Conservation (phyloP, 345 rosid genomes). For the Jatropha curcas region DNA sequence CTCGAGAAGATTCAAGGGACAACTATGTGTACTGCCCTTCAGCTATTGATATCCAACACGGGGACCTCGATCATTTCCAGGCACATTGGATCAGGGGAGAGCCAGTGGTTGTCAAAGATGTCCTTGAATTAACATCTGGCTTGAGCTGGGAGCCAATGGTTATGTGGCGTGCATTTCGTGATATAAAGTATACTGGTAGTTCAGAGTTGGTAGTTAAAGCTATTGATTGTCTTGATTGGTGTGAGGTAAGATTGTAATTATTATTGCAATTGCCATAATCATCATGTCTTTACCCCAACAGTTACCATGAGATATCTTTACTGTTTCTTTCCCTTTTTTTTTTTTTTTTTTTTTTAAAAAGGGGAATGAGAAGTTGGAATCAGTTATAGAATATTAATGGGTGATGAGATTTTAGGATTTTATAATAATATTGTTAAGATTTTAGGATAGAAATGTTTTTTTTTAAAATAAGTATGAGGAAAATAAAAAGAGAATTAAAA, state of each 20-base stretch:
- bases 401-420: too few relatives aligned
- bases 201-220: not conserved
- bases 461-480: too few relatives aligned
- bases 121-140: not conserved
- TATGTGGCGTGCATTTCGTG: slow-evolving; percentile 6
- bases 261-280: not conserved
- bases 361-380: too few relatives aligned
- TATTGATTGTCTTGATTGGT: slow-evolving; percentile 4
- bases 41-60: not conserved
- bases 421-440: too few relatives aligned
- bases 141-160: slow-evolving; percentile 11
- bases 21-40: slow-evolving; percentile 5
- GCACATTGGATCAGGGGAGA: slow-evolving; percentile 7
- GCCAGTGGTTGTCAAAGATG: slow-evolving; percentile 3
- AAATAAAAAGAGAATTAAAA: too few relatives aligned
- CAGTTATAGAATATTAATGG: too few relatives aligned
- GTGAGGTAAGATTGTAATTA: not conserved
- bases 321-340: not conserved
- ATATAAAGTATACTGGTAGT: not conserved
- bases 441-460: too few relatives aligned
- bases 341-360: not conserved
- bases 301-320: not conserved
- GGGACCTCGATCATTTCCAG: slow-evolving; percentile 6
- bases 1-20: not conserved
- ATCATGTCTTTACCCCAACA: not conserved